A percentile compares a stretch with the other conserved stretches of the same genome.
These are phyloP conservation scores for Blastobotrys parvus DNA, from an alignment of 805 yeast species.

Conservation along the genomic window DNA sequence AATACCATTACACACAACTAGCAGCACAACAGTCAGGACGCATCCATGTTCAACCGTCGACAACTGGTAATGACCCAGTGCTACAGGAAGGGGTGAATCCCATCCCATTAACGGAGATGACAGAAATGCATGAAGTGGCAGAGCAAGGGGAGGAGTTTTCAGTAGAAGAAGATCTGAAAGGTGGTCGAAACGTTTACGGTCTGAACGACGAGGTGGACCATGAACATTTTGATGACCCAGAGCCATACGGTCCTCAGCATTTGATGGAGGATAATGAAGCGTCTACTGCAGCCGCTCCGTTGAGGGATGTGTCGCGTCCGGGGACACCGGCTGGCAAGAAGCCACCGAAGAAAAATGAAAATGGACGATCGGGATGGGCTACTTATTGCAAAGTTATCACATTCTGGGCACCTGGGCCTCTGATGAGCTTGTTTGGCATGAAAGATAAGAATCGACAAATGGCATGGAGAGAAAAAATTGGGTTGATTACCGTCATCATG, in stretches of 20 bases:
- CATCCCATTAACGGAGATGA: constrained; percentile 13
- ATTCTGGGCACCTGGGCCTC: constrained; percentile 84
- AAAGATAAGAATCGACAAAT: constrained; percentile 70
- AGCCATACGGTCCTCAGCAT: constrained; percentile 6
- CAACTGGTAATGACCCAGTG: constrained; percentile 63
- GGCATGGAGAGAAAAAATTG: constrained; percentile 98
- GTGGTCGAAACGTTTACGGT: constrained; percentile 48
- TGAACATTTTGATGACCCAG: neutral
- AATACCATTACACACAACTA: constrained; percentile 68
- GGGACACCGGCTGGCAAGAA: neutral
- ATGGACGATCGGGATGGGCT: constrained; percentile 51
- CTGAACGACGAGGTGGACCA: constrained; percentile 46
- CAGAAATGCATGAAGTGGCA: constrained; percentile 8
- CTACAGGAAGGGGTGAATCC: constrained; percentile 13
- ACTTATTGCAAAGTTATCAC: constrained; percentile 73
- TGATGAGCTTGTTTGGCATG: constrained; percentile 67
- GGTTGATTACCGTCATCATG: constrained; percentile 65
- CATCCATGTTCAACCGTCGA: constrained; percentile 56
- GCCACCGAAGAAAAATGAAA: constrained; percentile 13
- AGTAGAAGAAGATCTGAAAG: constrained; percentile 16
- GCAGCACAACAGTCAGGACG: constrained; percentile 58
- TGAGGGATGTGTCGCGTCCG: neutral
- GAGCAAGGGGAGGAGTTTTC: constrained; percentile 8
- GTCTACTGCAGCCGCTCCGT: neutral
- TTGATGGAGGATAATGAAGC: neutral